Evolutionary conservation across 2,329 filamentous ascomycete species (phyloP).

Genomic region (Dothistroma septosporum): DNA sequence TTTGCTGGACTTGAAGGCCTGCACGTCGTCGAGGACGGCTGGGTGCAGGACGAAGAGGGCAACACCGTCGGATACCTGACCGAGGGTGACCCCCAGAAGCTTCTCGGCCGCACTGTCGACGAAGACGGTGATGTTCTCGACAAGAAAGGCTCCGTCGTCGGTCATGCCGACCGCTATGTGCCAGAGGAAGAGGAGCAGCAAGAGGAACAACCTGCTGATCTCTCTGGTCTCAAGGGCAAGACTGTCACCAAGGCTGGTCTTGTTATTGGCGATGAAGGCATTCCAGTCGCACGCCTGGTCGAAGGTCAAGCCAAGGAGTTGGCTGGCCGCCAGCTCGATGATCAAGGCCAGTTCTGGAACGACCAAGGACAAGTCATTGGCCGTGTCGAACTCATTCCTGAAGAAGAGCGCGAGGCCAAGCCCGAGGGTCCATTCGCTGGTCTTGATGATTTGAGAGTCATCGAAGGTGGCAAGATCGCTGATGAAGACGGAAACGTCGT

Average conservation of each 20-base stretch:
- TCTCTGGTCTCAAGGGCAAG: slow-evolving; percentile 46
- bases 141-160: slow-evolving; percentile 51
- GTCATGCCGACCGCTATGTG: slow-evolving; percentile 54
- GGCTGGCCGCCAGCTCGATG: slow-evolving; percentile 66
- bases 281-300: slow-evolving; percentile 59
- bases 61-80: slow-evolving; percentile 48
- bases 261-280: slow-evolving; percentile 48
- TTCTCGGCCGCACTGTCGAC: slow-evolving; percentile 48
- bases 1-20: slow-evolving; percentile 51
- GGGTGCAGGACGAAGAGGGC: slow-evolving; percentile 49
- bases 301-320: slow-evolving; percentile 63
- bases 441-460: slow-evolving; percentile 46
- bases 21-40: slow-evolving; percentile 48
- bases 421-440: slow-evolving; percentile 50
- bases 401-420: slow-evolving; percentile 56
- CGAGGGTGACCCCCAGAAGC: slow-evolving; percentile 50
- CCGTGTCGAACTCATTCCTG: slow-evolving; percentile 62
- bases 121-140: slow-evolving; percentile 52
- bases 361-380: slow-evolving; percentile 69
- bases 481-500: slow-evolving; percentile 50
- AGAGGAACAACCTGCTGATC: slow-evolving; percentile 41
- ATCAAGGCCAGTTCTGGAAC: slow-evolving; percentile 66
- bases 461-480: slow-evolving; percentile 46
- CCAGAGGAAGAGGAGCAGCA: slow-evolving; percentile 60
- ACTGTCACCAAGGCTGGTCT: slow-evolving; percentile 50